Percentiles rank a stretch among this genome's conserved stretches.
Conservation (phyloP, 2,329 filamentous ascomycete genomes). For the Colletotrichum karsti region DNA sequence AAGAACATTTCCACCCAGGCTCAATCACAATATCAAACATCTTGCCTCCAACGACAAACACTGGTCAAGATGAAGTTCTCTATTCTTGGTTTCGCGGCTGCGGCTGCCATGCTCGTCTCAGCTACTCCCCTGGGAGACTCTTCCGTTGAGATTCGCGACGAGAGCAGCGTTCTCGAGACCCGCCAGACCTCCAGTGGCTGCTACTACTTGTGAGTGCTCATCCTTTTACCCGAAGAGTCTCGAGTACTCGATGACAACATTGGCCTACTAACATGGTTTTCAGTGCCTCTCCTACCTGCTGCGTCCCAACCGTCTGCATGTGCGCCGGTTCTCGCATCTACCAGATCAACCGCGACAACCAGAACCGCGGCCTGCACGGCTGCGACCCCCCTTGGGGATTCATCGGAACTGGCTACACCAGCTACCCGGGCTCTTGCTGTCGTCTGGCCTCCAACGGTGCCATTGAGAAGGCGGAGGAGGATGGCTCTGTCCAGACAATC, state of each 20-base stretch:
- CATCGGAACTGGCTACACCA: not conserved
- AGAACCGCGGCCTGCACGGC: not conserved
- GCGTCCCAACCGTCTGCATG: not conserved
- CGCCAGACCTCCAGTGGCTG: not conserved
- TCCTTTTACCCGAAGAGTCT: too few relatives aligned
- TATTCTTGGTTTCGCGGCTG: too few relatives aligned
- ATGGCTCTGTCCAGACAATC: not conserved
- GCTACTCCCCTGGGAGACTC: too few relatives aligned
- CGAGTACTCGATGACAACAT: not conserved
- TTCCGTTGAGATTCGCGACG: too few relatives aligned
- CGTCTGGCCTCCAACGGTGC: not conserved
- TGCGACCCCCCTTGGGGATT: not conserved
- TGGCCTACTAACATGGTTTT: too few relatives aligned
- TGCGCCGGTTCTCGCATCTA: not conserved
- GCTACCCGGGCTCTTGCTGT: not conserved
- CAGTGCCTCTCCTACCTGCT: not conserved
- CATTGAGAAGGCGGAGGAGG: not conserved
- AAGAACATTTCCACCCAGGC: too few relatives aligned
- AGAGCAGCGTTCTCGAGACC: not conserved
- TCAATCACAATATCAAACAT: too few relatives aligned
- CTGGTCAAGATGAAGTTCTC: too few relatives aligned
- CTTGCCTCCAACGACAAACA: too few relatives aligned
- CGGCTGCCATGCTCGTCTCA: too few relatives aligned
- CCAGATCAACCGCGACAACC: not conserved
- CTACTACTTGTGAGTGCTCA: not conserved